These are phyloP conservation scores for Umbilicus rupestris DNA, from an alignment of 164 flowering plant genomes.

Conservation along the genomic window DNA sequence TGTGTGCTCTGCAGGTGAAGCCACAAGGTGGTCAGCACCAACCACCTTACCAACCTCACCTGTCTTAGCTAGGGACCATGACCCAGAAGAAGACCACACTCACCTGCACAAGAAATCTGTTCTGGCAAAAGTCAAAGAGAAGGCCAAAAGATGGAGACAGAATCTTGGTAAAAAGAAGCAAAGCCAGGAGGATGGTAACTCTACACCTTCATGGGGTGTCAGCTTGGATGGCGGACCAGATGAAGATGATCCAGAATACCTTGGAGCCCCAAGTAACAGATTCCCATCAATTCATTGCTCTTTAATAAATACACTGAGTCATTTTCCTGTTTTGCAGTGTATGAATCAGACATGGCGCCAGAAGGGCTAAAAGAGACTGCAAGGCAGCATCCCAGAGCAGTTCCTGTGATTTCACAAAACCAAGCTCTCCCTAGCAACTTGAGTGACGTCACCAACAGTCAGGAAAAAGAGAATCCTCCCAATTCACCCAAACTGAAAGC, in stretches of 20 bases:
- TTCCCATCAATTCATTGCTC: neutral
- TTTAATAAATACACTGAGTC: neutral
- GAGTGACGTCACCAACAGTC: conserved; percentile 8
- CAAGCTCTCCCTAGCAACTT: conserved; percentile 20
- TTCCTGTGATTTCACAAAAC: conserved; percentile 26
- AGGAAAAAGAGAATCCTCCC: conserved; percentile 9
- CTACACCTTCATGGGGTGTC: conserved; percentile 43
- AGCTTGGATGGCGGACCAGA: conserved; percentile 38
- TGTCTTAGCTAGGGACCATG: conserved; percentile 18
- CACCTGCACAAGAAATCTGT: conserved; percentile 55
- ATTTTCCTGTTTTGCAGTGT: conserved; percentile 34
- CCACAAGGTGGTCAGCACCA: conserved; percentile 18
- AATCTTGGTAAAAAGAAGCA: conserved; percentile 47
- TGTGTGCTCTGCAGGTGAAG: conserved; percentile 15
- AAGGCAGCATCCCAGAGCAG: conserved; percentile 35
- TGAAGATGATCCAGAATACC: conserved; percentile 48
- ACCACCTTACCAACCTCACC: conserved; percentile 12
- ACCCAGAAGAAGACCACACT: conserved; percentile 33
- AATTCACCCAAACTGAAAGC: neutral
- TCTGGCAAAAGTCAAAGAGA: conserved; percentile 57
- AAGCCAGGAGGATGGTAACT: conserved; percentile 21
- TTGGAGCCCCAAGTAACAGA: conserved; percentile 64
- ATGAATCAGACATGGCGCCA: conserved; percentile 65
- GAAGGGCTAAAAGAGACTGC: conserved; percentile 31
- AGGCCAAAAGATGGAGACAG: conserved; percentile 44